A percentile compares a stretch with the other conserved stretches of the same genome.
phyloP scores from a whole-genome alignment of 2,329 filamentous ascomycete species.

The Aspergillus melleus region DNA sequence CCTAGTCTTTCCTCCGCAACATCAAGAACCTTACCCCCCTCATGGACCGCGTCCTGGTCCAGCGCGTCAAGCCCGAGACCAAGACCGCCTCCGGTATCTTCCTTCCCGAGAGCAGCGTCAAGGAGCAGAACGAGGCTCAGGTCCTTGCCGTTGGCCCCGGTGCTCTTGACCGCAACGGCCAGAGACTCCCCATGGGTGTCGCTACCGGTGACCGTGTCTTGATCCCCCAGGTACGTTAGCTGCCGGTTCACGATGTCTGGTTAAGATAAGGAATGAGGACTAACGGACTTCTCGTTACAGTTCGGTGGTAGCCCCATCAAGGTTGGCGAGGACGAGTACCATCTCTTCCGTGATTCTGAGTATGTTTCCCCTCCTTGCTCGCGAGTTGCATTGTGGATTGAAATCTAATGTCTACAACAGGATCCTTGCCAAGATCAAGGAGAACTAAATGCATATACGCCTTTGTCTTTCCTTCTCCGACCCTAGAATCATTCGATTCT shows the following conservation, averaged over 20 bases:
- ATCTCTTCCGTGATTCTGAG: constrained; percentile 97
- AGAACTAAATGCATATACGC: constrained; percentile 44
- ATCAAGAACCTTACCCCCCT: constrained; percentile 94
- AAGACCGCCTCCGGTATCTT: constrained; percentile 98
- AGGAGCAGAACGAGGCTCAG: constrained; percentile 97
- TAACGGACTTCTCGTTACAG: constrained; percentile 48
- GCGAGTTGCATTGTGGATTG: neutral
- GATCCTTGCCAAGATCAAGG: constrained; percentile 98
- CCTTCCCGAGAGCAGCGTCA: constrained; percentile 93
- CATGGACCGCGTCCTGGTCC: constrained; percentile 95
- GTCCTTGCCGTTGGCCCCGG: constrained; percentile 95
- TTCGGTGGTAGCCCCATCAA: constrained; percentile 94
- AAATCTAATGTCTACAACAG: constrained; percentile 50
- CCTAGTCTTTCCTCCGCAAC: constrained; percentile 71
- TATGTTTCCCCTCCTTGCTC: constrained; percentile 55
- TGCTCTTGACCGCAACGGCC: constrained; percentile 80
- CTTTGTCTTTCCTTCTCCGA: constrained; percentile 20
- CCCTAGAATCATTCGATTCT: constrained; percentile 17
- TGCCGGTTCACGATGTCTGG: neutral
- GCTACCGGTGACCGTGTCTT: constrained; percentile 83
- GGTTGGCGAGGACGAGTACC: constrained; percentile 95
- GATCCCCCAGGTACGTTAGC: constrained; percentile 78
- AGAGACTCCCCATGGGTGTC: constrained; percentile 83
- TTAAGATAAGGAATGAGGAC: constrained; percentile 1
- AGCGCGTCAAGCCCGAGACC: constrained; percentile 94